Evolutionary conservation across 108 stramenopile genomes (phyloP).

Genomic region (Cyclotella sp.): DNA sequence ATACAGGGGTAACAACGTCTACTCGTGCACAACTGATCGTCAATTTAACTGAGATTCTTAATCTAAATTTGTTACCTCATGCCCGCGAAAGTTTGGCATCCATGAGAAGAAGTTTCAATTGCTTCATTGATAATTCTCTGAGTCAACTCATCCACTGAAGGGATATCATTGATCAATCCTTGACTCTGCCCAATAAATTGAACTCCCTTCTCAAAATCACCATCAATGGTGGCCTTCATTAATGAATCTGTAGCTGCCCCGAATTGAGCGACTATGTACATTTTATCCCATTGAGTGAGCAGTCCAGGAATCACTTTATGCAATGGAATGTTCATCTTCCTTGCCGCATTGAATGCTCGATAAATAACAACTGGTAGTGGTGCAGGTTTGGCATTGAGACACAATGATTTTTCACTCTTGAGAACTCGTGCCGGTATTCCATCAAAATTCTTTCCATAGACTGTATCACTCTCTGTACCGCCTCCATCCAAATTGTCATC

Average conservation of each 20-base stretch:
- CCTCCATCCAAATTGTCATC: constrained; percentile 14
- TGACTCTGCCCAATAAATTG: constrained; percentile 89
- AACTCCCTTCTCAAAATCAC: constrained; percentile 73
- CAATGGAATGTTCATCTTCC: constrained; percentile 70
- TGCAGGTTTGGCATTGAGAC: constrained; percentile 62
- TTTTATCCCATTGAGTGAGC: constrained; percentile 79
- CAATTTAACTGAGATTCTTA: background rate
- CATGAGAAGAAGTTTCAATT: constrained; percentile 31
- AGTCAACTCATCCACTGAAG: constrained; percentile 76
- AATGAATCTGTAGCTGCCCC: constrained; percentile 86
- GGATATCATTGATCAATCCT: constrained; percentile 84
- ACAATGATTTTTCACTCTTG: constrained; percentile 59
- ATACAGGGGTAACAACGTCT: too few species aligned
- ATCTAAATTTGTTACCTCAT: background rate
- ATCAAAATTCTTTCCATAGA: constrained; percentile 90
- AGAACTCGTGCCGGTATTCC: constrained; percentile 88
- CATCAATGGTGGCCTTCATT: constrained; percentile 79
- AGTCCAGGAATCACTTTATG: constrained; percentile 88
- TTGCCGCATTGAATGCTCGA: constrained; percentile 80
- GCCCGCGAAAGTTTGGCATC: constrained; percentile 25
- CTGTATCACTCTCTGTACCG: constrained; percentile 67
- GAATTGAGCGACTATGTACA: constrained; percentile 86
- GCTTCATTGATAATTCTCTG: constrained; percentile 79
- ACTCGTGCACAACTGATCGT: too few species aligned
- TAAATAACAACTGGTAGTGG: constrained; percentile 59